Base-by-base conservation (phyloP, 1,139 yeast species). In the Hemisphaericaspora xylofermentans region DNA sequence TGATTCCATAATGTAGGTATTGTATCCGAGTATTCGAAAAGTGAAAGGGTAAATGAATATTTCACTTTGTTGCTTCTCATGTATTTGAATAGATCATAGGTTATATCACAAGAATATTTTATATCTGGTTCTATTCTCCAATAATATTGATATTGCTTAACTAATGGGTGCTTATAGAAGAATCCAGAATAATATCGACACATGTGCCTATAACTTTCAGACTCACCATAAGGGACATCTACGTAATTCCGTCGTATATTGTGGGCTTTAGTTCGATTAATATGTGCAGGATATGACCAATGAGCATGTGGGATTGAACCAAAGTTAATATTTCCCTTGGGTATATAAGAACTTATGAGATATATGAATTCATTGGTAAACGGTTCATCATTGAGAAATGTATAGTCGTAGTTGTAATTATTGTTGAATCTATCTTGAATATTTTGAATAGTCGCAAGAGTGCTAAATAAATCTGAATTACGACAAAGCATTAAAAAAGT, bases 401-500 rank as follows among this genome's bases (percentile, higher is more conserved):
- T 64, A 53, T 58, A 67, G 42, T 67, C 71, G 44, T 67, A 64
- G 40, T 60, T 48, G 59, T 61, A 84, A 42, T 75, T 64, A 27
- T 66, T 56, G 63, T 88, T 87, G 66, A 87, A 88, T 36, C 93
- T 71, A 53, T 78, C 82, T 63, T 88, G 91, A 28, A 86, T 76
- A 38, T 76, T 69, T 42, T 78, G 73, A 35, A 88, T 79, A 4
- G 94, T 78, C 38, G 68, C 72, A 14, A 83, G 58, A 42, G 87
- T 63, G 6, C 71, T 76, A 58, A 71, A 70, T 26, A 87, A 57
- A 50, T 88, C 96, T 12, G 67, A 58, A 59, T 88, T 86, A 48
- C 94, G 71, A 30, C 87, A 91, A 42, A 88, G 63, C 8, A 89
- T 76, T 42, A 87, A 81, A 52, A 88, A 79, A 0, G 91, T 81